Evolutionary conservation across 768 basidiomycete species (phyloP).

Genomic region (Chalciporus chontae): DNA sequence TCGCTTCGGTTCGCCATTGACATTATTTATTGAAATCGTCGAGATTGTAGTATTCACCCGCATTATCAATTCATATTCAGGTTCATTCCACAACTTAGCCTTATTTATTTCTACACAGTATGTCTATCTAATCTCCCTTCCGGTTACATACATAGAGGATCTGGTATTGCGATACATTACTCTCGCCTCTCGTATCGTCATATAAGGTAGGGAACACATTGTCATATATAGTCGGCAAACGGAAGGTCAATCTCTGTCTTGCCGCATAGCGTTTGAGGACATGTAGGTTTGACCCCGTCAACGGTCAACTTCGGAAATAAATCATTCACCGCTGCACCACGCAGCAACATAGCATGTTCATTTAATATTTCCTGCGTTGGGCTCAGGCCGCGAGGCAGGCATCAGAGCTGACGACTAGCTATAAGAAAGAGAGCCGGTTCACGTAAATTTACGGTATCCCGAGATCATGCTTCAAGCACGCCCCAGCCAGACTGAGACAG

Average conservation of each 20-base stretch:
- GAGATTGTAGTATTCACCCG: conserved; percentile 12
- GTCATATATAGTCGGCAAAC: no score
- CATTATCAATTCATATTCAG: conserved; percentile 17
- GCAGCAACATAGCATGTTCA: conserved; percentile 20
- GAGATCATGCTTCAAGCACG: conserved; percentile 25
- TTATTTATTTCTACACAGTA: conserved; percentile 17
- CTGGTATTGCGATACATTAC: neutral
- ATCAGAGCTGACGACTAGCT: conserved; percentile 2
- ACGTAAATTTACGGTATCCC: conserved; percentile 31
- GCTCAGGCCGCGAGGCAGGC: conserved; percentile 13
- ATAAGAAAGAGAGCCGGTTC: neutral
- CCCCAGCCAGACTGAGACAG: conserved; percentile 5
- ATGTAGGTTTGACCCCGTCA: neutral
- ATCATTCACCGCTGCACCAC: neutral
- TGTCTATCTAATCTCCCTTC: neutral
- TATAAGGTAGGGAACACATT: neutral
- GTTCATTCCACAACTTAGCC: conserved; percentile 2
- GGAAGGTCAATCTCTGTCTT: no score
- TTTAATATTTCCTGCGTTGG: conserved; percentile 6
- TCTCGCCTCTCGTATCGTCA: neutral
- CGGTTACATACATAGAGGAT: neutral
- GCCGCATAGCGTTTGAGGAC: no score
- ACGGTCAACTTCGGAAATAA: conserved; percentile 4
- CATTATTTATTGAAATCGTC: conserved; percentile 19
- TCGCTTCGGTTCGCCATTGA: neutral